Evolutionary conservation across 179 eudicot species (phyloP), one percentile per base, ranked within the genome.

Genomic region (Spinacia oleracea): DNA sequence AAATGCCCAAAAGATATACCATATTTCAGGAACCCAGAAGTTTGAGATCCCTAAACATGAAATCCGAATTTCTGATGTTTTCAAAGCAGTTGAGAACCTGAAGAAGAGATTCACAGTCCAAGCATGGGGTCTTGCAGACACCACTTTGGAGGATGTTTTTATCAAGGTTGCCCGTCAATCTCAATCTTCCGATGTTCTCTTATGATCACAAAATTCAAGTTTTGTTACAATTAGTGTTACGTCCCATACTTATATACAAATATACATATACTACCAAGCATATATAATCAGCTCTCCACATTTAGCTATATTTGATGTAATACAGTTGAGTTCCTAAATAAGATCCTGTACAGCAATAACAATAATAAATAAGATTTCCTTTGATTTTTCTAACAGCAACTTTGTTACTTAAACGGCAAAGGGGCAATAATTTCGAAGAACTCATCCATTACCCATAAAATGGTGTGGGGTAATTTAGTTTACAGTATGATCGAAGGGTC

Each of bases 51-150:
- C 96, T 7, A 96, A 96, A 76, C 87, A 89, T 0, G 90, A 90
- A 34, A 83, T 92, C 38, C 83, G 82, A 62, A 90, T 96, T 74
- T 85, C 99, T 9, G 86, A 90, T 40, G 93, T 96, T 38, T 93
- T 96, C 71, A 75, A 82, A 53, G 95, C 93, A 38, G 98, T 96
- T 14, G 91, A 91, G 75, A 63, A 82, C 29, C 90, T 94, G 20
- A 93, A 96, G 88, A 89, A 87, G 71, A 79, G 84, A 78, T 93
- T 96, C 81, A 58, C 89, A 1, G 93, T 96, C 74, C 86, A 91
- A 35, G 99, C 99, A 25, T 96, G 99, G 99, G 97, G 98, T 67
- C 80, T 96, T 70, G 93, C 95, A 9, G 97, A 96, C 78, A 93
- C 98, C 23, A 93, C 97, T 40, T 83, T 96, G 76, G 99, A 93